Conservation (phyloP, 2,329 filamentous ascomycete genomes). For the Emmonsiellopsis sp. region DNA sequence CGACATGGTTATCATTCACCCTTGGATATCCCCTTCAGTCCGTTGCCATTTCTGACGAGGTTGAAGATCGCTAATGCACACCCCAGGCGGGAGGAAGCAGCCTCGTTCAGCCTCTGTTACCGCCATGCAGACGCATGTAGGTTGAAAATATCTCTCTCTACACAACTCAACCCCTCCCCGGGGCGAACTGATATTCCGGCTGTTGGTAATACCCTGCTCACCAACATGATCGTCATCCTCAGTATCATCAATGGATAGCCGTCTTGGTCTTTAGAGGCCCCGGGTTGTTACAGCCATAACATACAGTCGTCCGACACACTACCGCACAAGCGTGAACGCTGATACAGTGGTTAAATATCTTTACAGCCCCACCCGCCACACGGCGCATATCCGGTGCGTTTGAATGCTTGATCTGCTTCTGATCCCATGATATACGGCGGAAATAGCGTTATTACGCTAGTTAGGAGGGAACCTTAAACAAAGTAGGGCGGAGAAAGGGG, state of each 20-base stretch:
- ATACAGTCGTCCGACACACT: not conserved
- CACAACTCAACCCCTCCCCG: no score
- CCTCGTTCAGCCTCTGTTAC: slow-evolving; percentile 25
- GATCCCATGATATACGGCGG: not conserved
- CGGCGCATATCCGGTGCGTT: slow-evolving; percentile 10
- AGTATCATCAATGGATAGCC: not conserved
- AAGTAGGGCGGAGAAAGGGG: not conserved
- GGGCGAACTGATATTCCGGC: not conserved
- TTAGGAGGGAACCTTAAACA: not conserved
- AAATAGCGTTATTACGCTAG: not conserved
- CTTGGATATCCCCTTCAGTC: not conserved
- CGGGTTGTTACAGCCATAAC: not conserved
- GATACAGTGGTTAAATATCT: slow-evolving; percentile 22
- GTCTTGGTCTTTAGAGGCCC: not conserved
- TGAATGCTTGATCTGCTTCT: not conserved
- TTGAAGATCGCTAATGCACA: slow-evolving; percentile 4
- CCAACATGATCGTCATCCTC: not conserved
- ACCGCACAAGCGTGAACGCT: not conserved
- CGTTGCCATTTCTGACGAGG: not conserved
- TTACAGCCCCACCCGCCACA: slow-evolving; percentile 24
- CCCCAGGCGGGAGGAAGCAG: slow-evolving; percentile 10
- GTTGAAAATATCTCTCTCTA: not conserved
- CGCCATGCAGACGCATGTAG: slow-evolving; percentile 13
- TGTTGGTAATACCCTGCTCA: not conserved
- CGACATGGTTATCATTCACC: not conserved